Evolutionary conservation across 2,329 filamentous ascomycete genomes (phyloP).

Genomic region (Mycosphaerella sp.): DNA sequence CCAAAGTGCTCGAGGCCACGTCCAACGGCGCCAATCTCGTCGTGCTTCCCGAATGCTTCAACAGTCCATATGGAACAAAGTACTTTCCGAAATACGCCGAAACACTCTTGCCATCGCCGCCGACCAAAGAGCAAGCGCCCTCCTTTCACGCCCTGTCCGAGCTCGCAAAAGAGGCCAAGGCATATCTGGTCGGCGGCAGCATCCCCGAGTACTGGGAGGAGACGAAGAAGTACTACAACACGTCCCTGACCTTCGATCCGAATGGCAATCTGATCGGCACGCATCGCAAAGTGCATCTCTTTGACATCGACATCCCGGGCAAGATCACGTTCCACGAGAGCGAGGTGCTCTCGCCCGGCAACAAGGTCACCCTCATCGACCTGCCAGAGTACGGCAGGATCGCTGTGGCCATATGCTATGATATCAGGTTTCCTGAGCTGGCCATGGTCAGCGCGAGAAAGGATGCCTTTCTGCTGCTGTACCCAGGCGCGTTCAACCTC

Average conservation of each 20-base stretch:
- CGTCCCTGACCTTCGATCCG: slow-evolving; percentile 74
- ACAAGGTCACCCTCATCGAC: slow-evolving; percentile 78
- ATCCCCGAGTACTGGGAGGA: slow-evolving; percentile 73
- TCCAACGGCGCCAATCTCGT: slow-evolving; percentile 72
- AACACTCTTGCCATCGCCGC: slow-evolving; percentile 71
- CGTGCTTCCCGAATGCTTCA: slow-evolving; percentile 97
- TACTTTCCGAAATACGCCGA: slow-evolving; percentile 93
- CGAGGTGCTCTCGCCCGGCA: slow-evolving; percentile 78
- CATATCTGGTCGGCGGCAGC: slow-evolving; percentile 83
- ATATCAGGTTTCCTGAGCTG: slow-evolving; percentile 91
- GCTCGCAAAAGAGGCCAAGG: slow-evolving; percentile 70
- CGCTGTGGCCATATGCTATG: slow-evolving; percentile 91
- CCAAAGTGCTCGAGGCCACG: slow-evolving; percentile 77
- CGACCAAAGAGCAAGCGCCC: slow-evolving; percentile 62
- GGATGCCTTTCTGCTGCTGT: slow-evolving; percentile 81
- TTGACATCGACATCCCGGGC: slow-evolving; percentile 95
- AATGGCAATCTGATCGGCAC: slow-evolving; percentile 72
- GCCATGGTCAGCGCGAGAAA: slow-evolving; percentile 80
- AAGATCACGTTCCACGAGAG: slow-evolving; percentile 89
- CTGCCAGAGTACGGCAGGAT: slow-evolving; percentile 84
- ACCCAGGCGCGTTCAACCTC: slow-evolving; percentile 95
- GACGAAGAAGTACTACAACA: slow-evolving; percentile 80
- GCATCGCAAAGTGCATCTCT: slow-evolving; percentile 91
- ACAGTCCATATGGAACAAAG: slow-evolving; percentile 88
- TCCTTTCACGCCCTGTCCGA: slow-evolving; percentile 77